Percentiles rank a stretch among this genome's conserved stretches.
Conservation (phyloP, 2,329 filamentous ascomycete species). For the Fusarium azukiicola region DNA sequence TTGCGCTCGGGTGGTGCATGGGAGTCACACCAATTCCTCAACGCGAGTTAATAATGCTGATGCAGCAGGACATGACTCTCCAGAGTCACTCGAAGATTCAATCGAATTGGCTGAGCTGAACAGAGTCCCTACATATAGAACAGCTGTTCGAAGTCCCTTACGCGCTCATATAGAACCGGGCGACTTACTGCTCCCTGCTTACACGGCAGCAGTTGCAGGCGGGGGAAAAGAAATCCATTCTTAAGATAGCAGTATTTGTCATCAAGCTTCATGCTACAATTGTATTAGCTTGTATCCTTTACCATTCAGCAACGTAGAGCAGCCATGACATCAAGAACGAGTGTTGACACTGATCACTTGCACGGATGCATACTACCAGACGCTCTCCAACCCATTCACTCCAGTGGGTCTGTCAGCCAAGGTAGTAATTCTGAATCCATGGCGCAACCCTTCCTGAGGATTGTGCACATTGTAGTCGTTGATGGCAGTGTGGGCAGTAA, state of each 20-base stretch:
- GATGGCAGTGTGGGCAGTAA: conserved; percentile 29
- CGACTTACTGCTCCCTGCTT: conserved; percentile 80
- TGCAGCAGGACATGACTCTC: conserved; percentile 70
- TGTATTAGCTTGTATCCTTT: too few relatives aligned
- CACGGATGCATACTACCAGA: background rate
- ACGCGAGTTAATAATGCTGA: conserved; percentile 39
- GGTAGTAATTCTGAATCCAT: conserved; percentile 26
- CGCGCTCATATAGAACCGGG: conserved; percentile 71
- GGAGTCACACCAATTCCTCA: background rate
- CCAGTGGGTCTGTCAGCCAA: conserved; percentile 7
- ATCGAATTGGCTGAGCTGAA: conserved; percentile 82
- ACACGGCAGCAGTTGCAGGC: conserved; percentile 72
- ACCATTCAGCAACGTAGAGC: too few relatives aligned
- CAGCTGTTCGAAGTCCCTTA: conserved; percentile 83
- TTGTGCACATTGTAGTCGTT: conserved; percentile 26
- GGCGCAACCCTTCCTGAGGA: conserved; percentile 3
- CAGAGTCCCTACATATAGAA: conserved; percentile 88
- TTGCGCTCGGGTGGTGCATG: conserved; percentile 68
- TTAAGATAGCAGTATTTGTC: background rate
- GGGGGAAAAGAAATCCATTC: background rate
- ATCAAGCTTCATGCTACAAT: background rate
- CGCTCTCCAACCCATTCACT: background rate
- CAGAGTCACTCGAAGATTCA: conserved; percentile 74
- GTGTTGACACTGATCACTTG: background rate
- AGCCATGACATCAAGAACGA: background rate